Conservation (phyloP, 148 eudicot species). For the Oxyria digyna region DNA sequence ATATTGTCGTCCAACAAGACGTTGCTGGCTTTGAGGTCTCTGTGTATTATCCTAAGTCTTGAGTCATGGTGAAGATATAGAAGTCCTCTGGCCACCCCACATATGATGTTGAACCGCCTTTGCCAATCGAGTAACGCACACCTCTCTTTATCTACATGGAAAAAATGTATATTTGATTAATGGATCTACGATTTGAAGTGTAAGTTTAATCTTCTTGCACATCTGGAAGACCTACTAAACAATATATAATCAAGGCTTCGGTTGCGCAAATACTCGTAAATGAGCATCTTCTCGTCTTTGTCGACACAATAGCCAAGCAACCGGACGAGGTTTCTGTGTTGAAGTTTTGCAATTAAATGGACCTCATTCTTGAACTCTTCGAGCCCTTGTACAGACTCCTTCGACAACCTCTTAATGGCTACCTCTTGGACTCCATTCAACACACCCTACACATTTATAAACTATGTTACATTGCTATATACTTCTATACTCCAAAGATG, state of each 20-base stretch:
- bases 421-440: neutral
- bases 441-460: neutral
- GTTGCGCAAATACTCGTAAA: slow-evolving; percentile 5
- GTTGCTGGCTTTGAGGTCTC: slow-evolving; percentile 7
- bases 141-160: slow-evolving; percentile 1
- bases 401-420: slow-evolving; percentile 12
- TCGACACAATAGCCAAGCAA: slow-evolving; percentile 5
- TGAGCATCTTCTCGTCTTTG: neutral
- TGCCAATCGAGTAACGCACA: neutral
- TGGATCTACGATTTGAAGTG: too few relatives aligned
- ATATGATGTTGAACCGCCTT: slow-evolving; percentile 7
- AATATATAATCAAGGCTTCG: slow-evolving; percentile 1
- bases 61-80: slow-evolving; percentile 8
- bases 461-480: neutral
- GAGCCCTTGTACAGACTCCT: slow-evolving; percentile 1
- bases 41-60: slow-evolving; percentile 4
- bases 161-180: too few relatives aligned
- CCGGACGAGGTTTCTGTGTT: slow-evolving; percentile 8
- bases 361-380: slow-evolving; percentile 13
- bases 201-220: neutral
- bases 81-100: slow-evolving; percentile 8
- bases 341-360: slow-evolving; percentile 9
- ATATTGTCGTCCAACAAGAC: neutral
- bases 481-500: neutral
- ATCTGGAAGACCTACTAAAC: neutral